Conservation (phyloP, 2,329 filamentous ascomycete species). For the Fusarium sp. region DNA sequence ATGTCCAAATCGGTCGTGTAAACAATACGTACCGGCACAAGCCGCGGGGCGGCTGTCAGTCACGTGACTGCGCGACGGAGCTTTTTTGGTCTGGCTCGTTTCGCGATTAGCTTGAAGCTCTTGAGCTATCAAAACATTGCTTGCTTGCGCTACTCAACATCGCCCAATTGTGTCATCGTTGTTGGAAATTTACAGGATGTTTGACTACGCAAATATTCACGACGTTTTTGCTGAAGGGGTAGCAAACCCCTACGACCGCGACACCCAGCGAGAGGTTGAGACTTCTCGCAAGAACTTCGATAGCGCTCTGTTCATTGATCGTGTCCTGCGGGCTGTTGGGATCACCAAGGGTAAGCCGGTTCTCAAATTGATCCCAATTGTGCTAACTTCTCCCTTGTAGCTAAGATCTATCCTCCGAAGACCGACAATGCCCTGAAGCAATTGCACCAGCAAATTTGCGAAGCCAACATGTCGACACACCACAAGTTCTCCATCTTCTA, state of each 20-base stretch:
- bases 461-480: slow-evolving; percentile 75
- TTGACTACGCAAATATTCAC: slow-evolving; percentile 77
- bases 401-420: slow-evolving; percentile 81
- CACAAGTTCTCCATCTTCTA: slow-evolving; percentile 88
- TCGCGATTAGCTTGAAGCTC: slow-evolving; percentile 46
- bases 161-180: background rate
- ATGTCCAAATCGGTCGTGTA: slow-evolving; percentile 58
- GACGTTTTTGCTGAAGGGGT: slow-evolving; percentile 75
- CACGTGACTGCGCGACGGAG: slow-evolving; percentile 48
- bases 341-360: too few relatives aligned
- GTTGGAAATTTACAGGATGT: slow-evolving; percentile 59
- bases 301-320: slow-evolving; percentile 84
- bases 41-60: background rate
- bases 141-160: background rate
- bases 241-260: slow-evolving; percentile 74
- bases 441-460: slow-evolving; percentile 79
- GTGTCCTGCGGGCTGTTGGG: slow-evolving; percentile 78
- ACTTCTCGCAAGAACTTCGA: slow-evolving; percentile 77
- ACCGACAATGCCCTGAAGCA: slow-evolving; percentile 76
- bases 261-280: slow-evolving; percentile 74
- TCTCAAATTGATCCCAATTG: too few relatives aligned
- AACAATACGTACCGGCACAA: slow-evolving; percentile 53
- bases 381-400: slow-evolving; percentile 53
- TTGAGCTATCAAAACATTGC: slow-evolving; percentile 22
- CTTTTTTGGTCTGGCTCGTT: slow-evolving; percentile 24